These are phyloP conservation scores for Cucumis melo DNA, from an alignment of 306 rosid genomes.

Conservation along the genomic window DNA sequence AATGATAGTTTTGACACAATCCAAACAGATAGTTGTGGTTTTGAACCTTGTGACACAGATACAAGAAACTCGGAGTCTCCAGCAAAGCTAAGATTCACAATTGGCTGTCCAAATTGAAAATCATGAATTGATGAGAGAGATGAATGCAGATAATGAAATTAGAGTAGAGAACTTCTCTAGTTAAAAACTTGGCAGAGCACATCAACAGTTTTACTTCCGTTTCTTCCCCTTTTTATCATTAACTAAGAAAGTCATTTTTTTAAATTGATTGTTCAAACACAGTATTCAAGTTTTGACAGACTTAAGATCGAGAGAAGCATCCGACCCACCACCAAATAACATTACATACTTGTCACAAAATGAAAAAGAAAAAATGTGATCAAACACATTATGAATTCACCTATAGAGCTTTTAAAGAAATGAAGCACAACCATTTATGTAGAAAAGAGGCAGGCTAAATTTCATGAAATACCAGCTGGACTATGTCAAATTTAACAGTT, in stretches of 20 bases:
- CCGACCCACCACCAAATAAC: background rate
- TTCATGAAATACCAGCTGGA: background rate
- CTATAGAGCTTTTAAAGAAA: background rate
- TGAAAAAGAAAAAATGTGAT: background rate
- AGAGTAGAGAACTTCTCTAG: too few relatives aligned
- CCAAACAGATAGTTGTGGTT: constrained; percentile 65
- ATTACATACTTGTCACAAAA: background rate
- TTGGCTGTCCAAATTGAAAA: constrained; percentile 37
- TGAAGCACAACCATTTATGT: background rate
- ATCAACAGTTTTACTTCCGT: background rate
- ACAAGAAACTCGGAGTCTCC: constrained; percentile 72
- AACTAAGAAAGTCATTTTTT: background rate
- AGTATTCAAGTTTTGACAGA: background rate
- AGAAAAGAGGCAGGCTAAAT: background rate
- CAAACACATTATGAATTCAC: background rate
- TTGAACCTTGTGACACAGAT: constrained; percentile 55
- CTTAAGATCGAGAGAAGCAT: background rate
- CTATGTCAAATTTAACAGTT: background rate
- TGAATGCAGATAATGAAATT: background rate
- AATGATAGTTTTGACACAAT: constrained; percentile 45
- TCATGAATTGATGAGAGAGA: background rate
- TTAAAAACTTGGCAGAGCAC: background rate
- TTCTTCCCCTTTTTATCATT: background rate
- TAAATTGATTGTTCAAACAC: background rate
- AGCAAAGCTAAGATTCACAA: constrained; percentile 50